These are phyloP conservation scores for Fusarium brachygibbosum DNA, from an alignment of 2,329 filamentous ascomycete genomes.

Conservation along the genomic window DNA sequence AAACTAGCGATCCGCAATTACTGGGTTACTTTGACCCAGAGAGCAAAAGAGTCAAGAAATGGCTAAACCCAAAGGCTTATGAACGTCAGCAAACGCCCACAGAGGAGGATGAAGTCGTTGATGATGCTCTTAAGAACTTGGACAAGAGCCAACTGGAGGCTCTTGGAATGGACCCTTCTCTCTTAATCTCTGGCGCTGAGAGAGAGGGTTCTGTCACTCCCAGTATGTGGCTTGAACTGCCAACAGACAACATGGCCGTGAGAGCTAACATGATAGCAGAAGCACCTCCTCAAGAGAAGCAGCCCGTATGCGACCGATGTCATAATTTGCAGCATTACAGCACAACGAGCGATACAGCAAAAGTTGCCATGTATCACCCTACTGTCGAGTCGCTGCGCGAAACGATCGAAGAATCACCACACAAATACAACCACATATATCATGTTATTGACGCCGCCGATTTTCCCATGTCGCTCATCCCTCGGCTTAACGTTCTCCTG, in stretches of 20 bases:
- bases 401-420: conserved; percentile 88
- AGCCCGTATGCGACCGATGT: conserved; percentile 87
- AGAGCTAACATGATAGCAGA: conserved; percentile 31
- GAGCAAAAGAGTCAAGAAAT: conserved; percentile 66
- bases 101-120: conserved; percentile 63
- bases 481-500: conserved; percentile 78
- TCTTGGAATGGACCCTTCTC: conserved; percentile 61
- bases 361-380: conserved; percentile 80
- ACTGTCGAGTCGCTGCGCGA: conserved; percentile 83
- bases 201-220: conserved; percentile 37
- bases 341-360: conserved; percentile 61
- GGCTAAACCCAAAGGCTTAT: conserved; percentile 50
- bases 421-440: conserved; percentile 94
- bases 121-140: conserved; percentile 60
- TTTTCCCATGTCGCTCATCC: conserved; percentile 93
- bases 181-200: conserved; percentile 53
- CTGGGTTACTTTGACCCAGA: conserved; percentile 69
- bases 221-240: conserved; percentile 23
- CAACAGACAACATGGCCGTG: not conserved
- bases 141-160: conserved; percentile 58
- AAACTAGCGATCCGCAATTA: conserved; percentile 64
- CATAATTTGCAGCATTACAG: conserved; percentile 85
- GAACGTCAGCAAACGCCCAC: conserved; percentile 31
- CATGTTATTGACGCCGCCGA: conserved; percentile 96
- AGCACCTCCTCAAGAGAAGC: conserved; percentile 48